Percentiles rank a stretch among this genome's conserved stretches.
phyloP scores from a whole-genome alignment of 306 rosid genomes.

The Cicer bijugum region DNA sequence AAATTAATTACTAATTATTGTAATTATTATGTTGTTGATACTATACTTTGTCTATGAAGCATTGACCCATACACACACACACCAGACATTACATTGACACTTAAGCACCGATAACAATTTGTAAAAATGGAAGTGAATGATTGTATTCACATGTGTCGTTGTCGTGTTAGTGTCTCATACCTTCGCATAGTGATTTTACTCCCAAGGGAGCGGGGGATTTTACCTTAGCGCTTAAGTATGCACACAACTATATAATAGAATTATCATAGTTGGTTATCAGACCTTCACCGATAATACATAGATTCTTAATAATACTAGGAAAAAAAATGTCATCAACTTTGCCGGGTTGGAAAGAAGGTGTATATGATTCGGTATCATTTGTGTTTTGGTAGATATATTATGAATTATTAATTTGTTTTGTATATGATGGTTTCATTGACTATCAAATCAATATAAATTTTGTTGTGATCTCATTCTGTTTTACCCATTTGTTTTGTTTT shows the following conservation, averaged over 20 bases:
- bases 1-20: not conserved
- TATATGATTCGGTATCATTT: not conserved
- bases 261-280: not conserved
- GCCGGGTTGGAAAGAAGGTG: not conserved
- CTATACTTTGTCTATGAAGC: no score
- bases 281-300: not conserved
- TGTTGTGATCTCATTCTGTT: not conserved
- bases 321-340: not conserved
- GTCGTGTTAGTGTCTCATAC: no score
- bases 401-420: constrained; percentile 4
- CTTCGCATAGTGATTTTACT: not conserved
- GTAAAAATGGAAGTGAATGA: no score
- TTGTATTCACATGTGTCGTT: no score
- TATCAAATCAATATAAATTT: not conserved
- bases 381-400: constrained; percentile 11
- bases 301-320: not conserved
- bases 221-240: not conserved
- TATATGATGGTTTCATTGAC: not conserved
- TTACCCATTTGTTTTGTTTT: constrained; percentile 11
- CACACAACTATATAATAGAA: no score
- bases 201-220: not conserved
- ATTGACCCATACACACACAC: no score
- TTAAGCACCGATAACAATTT: no score
- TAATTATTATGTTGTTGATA: no score
- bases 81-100: no score